phyloP scores from a whole-genome alignment of 23 red algal species.

The Cyanidium caldarium region DNA sequence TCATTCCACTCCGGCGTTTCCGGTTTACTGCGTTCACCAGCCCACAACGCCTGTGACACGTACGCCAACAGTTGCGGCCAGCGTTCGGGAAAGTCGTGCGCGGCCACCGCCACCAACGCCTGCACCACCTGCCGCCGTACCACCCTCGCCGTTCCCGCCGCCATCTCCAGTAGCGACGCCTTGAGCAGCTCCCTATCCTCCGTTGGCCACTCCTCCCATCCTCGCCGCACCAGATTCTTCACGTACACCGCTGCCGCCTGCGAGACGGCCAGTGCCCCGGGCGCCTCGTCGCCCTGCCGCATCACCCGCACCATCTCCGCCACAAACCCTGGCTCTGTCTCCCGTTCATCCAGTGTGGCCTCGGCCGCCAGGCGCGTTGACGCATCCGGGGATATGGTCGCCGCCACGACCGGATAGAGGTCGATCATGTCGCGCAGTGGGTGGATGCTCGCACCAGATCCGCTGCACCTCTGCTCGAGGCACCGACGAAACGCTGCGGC shows the following conservation, averaged over 20 bases:
- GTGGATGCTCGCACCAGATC: too few species aligned
- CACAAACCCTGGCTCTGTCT: conserved; percentile 28
- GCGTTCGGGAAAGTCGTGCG: conserved; percentile 47
- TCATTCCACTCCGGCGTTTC: background rate
- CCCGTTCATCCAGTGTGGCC: conserved; percentile 18
- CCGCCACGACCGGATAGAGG: conserved; percentile 11
- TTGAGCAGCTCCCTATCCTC: conserved; percentile 33
- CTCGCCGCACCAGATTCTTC: conserved; percentile 53
- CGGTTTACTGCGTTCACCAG: background rate
- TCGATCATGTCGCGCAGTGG: too few species aligned
- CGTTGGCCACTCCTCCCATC: conserved; percentile 20
- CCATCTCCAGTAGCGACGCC: conserved; percentile 17
- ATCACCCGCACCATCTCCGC: conserved; percentile 51
- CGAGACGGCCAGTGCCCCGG: conserved; percentile 19
- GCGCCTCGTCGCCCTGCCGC: background rate
- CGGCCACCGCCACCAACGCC: conserved; percentile 40
- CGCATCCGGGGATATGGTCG: conserved; percentile 56
- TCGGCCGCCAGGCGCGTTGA: conserved; percentile 51
- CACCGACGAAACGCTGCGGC: too few species aligned
- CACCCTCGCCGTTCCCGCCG: conserved; percentile 12
- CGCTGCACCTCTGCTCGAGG: too few species aligned
- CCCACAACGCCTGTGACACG: conserved; percentile 17
- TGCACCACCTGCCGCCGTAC: conserved; percentile 58
- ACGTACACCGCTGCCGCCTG: conserved; percentile 78
- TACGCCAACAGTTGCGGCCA: conserved; percentile 74